Evolutionary conservation across 345 rosid species (phyloP), one percentile per base, ranked within the genome.

Genomic region (Aquilaria yunnanensis): DNA sequence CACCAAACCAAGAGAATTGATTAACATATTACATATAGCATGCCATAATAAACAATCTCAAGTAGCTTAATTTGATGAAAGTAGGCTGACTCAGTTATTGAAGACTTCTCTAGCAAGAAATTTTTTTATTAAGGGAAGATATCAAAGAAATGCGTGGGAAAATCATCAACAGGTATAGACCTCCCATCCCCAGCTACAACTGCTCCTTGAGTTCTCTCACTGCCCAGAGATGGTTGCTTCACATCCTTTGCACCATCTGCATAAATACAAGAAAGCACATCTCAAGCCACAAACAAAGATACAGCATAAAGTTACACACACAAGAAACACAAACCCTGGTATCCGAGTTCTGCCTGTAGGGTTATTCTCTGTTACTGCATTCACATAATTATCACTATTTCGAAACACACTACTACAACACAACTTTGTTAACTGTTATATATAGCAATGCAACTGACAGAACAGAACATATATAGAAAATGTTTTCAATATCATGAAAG

Each of bases 181-280:
- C 97, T 83, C 65, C 75, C 90, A 56, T 81, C 88, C 60, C 69
- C 78, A 65, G 71, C 76, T 12, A 60, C 70, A 56, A 90, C 46
- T 32, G 75, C 70, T 69, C 79, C 71, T 72, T 76, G 79, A 54
- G 62, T 75, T 53, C 75, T 61, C 64, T 69, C 82, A 23, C 48
- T 51, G 16, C 68, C 46, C 51, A 54, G 60, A 57, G 80, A 57
- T 5, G 53, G 67, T 58, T 76, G 83, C 47, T 67, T 73, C 30
- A 69, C 79, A 70, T 69, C 88, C 81, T 85, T 89, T 14, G 88
- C 32, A 54, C 74, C 70, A 66, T 89, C 96, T 88, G 85, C 57
- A 71, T 32, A 58, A 50, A 54, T 55, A 33, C 3, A 56, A 57
- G 52, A 54, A 66, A 11, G 72, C 2, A 61, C 50, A 12, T 30